Evolutionary conservation across 148 eudicot species (phyloP).

Genomic region (Hydrangea macrophylla): DNA sequence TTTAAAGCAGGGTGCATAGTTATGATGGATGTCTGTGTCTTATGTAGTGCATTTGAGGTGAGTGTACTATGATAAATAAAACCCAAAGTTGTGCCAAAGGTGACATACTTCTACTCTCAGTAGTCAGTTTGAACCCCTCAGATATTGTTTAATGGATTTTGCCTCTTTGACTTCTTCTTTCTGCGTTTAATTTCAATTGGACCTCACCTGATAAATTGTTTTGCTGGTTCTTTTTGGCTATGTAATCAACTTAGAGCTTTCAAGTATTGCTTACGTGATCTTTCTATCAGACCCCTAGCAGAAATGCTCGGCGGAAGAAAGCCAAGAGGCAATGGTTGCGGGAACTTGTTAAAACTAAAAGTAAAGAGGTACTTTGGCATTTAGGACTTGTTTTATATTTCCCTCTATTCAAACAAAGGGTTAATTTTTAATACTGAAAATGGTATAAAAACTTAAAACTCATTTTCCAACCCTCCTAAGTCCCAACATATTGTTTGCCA

Average conservation of each 20-base stretch:
- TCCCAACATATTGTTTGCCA: not conserved
- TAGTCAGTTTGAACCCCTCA: not conserved
- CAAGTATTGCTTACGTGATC: not conserved
- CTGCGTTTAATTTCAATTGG: not conserved
- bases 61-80: too few relatives aligned
- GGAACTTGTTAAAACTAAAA: slow-evolving; percentile 34
- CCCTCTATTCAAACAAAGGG: not conserved
- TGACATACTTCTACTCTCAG: not conserved
- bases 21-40: too few relatives aligned
- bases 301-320: slow-evolving; percentile 57
- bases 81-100: not conserved
- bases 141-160: not conserved
- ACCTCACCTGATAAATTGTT: not conserved
- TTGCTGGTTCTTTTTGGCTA: not conserved
- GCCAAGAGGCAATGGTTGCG: slow-evolving; percentile 44
- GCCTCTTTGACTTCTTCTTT: not conserved
- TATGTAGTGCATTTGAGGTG: too few relatives aligned
- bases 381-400: slow-evolving; percentile 12
- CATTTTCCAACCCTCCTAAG: not conserved
- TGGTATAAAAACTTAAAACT: not conserved
- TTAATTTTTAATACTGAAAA: not conserved
- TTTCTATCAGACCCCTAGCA: slow-evolving; percentile 46
- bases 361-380: slow-evolving; percentile 36
- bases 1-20: too few relatives aligned
- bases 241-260: not conserved